Base-by-base conservation (phyloP, 2,329 filamentous ascomycete genomes). In the Penicillium polonicum region DNA sequence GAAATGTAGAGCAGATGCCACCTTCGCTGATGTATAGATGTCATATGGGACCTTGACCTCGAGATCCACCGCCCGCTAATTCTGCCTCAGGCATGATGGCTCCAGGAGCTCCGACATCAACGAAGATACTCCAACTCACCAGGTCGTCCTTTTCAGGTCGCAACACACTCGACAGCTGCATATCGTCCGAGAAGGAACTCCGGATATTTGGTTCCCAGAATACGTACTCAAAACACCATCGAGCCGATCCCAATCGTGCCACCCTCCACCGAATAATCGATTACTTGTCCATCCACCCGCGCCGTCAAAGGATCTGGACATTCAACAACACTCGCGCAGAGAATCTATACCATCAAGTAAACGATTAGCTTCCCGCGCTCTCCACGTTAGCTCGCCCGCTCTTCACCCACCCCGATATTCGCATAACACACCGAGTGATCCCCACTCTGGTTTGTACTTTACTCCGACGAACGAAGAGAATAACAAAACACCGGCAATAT, bases 401-500 rank as follows among this genome's bases (percentile, higher is more conserved):
- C 27, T 21, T 23, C 42, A n/a, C 17, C 50, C 12, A 45, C n/a
- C 27, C 3, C 33, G 10, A 44, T 19, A 41, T 6, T 31, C n/a
- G 21, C 4, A 36, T 38, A 38, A 23, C 21, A 29, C 36, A 51
- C 41, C 29, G 21, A 46, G 27, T 25, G 13, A 36, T 31, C 17
- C 23, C 49, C 19, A 27, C 46, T 39, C 27, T 36, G n/a, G 29
- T 13, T 19, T 49, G 44, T 35, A 21, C 44, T 39, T 45, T 46
- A 31, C 36, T 45, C 17, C 19, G 25, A 46, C 41, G 33, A 53
- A 51, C 39, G 39, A 42, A 43, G 29, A 52, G 31, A 35, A 50
- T 23, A 45, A 52, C 33, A 23, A 41, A 50, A 21, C 23, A 55
- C 21, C n/a, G 51, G 13, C 60, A 74, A 60, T 39, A 79, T 79